These are phyloP conservation scores for Houttuynia cordata DNA, from an alignment of 164 flowering plant species.

Conservation along the genomic window DNA sequence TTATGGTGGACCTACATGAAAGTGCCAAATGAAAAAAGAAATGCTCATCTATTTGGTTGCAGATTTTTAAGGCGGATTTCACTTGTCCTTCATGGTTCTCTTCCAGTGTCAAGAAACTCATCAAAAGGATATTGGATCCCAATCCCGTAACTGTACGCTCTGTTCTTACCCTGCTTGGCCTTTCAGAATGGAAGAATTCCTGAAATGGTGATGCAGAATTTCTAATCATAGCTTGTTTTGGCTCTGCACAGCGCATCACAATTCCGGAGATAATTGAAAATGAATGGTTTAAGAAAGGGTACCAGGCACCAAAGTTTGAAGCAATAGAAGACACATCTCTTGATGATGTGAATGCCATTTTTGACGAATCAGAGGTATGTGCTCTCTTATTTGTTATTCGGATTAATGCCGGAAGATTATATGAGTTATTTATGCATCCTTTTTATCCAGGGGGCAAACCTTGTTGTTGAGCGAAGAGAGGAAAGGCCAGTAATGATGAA, in stretches of 20 bases:
- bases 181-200: neutral
- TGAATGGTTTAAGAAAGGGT: conserved; percentile 99
- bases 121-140: conserved; percentile 80
- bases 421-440: neutral
- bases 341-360: conserved; percentile 72
- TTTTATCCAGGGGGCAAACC: conserved; percentile 38
- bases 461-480: conserved; percentile 85
- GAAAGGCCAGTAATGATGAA: conserved; percentile 75
- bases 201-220: neutral
- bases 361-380: conserved; percentile 55
- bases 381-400: neutral
- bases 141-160: conserved; percentile 58
- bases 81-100: conserved; percentile 93
- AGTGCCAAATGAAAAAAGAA: neutral
- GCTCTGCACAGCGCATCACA: conserved; percentile 54
- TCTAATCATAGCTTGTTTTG: neutral
- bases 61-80: conserved; percentile 85
- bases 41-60: conserved; percentile 14
- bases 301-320: conserved; percentile 65
- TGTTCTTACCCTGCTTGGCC: conserved; percentile 1
- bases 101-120: conserved; percentile 77
- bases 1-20: neutral
- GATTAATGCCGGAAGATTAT: neutral
- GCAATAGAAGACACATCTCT: conserved; percentile 43
- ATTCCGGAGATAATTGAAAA: conserved; percentile 76